Conservation (phyloP, 78 protist species). For the Polysphondylium violaceum region DNA sequence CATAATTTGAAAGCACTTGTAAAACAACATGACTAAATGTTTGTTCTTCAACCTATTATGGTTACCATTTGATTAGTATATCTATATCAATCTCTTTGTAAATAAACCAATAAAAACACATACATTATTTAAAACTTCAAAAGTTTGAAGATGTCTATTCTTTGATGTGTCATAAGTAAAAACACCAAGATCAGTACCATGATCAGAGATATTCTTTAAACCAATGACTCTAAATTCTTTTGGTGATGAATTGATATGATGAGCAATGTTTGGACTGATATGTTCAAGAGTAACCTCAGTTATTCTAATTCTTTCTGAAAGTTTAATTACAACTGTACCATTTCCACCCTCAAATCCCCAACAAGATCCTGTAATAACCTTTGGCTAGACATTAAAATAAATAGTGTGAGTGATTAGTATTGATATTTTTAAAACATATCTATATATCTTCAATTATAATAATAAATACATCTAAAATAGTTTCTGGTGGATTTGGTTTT, state of each 20-base stretch:
- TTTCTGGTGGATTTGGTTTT: constrained; percentile 55
- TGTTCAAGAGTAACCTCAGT: constrained; percentile 44
- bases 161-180: constrained; percentile 3
- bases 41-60: background rate
- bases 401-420: too few species aligned
- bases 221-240: constrained; percentile 39
- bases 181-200: constrained; percentile 24
- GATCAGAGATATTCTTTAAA: constrained; percentile 24
- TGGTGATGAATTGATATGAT: constrained; percentile 49
- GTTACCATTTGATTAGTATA: background rate
- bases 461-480: constrained; percentile 63
- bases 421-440: too few species aligned
- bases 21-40: constrained; percentile 30
- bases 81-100: background rate
- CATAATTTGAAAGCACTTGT: constrained; percentile 21
- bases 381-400: too few species aligned
- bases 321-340: constrained; percentile 20
- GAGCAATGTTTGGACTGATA: constrained; percentile 9
- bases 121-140: background rate
- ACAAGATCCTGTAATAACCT: constrained; percentile 31
- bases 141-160: constrained; percentile 48
- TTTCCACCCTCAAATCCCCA: constrained; percentile 55
- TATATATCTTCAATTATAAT: too few species aligned
- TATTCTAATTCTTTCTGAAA: constrained; percentile 14
- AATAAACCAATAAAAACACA: too few species aligned